These are phyloP conservation scores for Pseudocercospora fuligena DNA, from an alignment of 2,329 filamentous ascomycete species.

Conservation along the genomic window DNA sequence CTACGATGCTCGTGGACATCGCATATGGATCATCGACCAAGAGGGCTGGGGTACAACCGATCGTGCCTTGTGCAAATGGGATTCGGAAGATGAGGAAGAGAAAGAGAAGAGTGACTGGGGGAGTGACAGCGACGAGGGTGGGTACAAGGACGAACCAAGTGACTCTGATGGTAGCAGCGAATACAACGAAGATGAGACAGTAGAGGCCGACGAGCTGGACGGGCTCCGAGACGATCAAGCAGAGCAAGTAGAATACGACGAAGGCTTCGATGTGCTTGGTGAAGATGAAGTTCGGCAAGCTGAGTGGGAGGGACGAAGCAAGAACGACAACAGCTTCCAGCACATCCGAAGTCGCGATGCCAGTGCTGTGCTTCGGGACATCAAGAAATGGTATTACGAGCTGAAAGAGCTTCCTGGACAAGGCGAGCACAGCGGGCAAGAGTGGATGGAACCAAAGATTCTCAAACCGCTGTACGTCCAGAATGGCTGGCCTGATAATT, in stretches of 20 bases:
- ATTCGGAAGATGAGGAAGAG: not conserved
- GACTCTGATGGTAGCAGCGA: constrained; percentile 19
- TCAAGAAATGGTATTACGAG: constrained; percentile 22
- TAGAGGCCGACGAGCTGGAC: constrained; percentile 12
- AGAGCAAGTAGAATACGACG: constrained; percentile 18
- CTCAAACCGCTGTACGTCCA: constrained; percentile 13
- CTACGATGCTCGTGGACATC: constrained; percentile 20
- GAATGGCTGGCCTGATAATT: constrained; percentile 26
- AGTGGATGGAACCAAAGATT: constrained; percentile 8
- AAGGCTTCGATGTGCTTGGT: constrained; percentile 22
- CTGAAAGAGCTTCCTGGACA: constrained; percentile 20
- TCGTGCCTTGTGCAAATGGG: not conserved
- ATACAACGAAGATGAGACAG: constrained; percentile 9
- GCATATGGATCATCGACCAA: constrained; percentile 22
- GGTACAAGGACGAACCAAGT: constrained; percentile 7
- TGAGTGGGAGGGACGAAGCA: not conserved
- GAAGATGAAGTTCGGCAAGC: constrained; percentile 12
- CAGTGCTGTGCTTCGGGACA: constrained; percentile 20
- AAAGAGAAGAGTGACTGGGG: constrained; percentile 19
- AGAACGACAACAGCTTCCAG: constrained; percentile 16
- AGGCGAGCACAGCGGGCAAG: constrained; percentile 11
- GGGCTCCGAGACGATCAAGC: not conserved
- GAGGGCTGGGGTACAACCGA: constrained; percentile 11
- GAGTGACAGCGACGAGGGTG: constrained; percentile 9
- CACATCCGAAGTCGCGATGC: constrained; percentile 14